Evolutionary conservation across 2,329 filamentous ascomycete genomes (phyloP).

Genomic region (Trichoderma endophyticum): DNA sequence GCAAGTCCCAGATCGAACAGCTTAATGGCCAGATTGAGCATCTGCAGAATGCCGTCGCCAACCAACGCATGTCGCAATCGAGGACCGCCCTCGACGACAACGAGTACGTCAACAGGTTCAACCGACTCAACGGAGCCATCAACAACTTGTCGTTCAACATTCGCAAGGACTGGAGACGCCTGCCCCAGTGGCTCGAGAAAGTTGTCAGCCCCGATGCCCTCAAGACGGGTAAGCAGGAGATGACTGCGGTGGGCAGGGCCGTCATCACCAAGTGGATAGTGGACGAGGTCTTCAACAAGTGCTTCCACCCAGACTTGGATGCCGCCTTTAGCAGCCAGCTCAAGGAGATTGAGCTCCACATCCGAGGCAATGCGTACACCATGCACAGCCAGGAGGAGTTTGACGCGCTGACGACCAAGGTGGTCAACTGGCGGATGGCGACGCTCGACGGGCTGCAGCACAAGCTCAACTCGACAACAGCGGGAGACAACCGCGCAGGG

Average conservation of each 20-base stretch:
- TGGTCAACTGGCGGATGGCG: constrained; percentile 89
- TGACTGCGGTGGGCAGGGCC: constrained; percentile 91
- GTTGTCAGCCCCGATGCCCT: constrained; percentile 84
- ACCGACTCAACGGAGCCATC: constrained; percentile 86
- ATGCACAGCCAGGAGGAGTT: constrained; percentile 80
- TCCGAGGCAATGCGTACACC: constrained; percentile 72
- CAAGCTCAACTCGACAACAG: constrained; percentile 62
- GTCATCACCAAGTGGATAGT: constrained; percentile 87
- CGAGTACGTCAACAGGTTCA: constrained; percentile 87
- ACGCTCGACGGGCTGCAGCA: constrained; percentile 87
- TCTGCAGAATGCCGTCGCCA: constrained; percentile 94
- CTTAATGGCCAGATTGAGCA: constrained; percentile 86
- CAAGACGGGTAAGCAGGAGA: constrained; percentile 88
- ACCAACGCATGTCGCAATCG: constrained; percentile 91
- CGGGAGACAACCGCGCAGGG: constrained; percentile 61
- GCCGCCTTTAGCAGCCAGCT: constrained; percentile 70
- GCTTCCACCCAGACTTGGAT: constrained; percentile 89
- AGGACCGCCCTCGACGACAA: constrained; percentile 92
- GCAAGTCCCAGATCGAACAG: constrained; percentile 86
- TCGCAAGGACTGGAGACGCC: constrained; percentile 83
- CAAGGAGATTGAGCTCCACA: constrained; percentile 83
- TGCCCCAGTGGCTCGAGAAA: constrained; percentile 76
- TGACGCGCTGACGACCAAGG: constrained; percentile 80
- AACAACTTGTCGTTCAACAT: constrained; percentile 95
- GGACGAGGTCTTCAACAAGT: constrained; percentile 85